Percentiles rank a stretch among this genome's conserved stretches.
Evolutionary conservation across 1,284 basidiomycete species (phyloP).

Genomic region (Pseudozyma thailandica): DNA sequence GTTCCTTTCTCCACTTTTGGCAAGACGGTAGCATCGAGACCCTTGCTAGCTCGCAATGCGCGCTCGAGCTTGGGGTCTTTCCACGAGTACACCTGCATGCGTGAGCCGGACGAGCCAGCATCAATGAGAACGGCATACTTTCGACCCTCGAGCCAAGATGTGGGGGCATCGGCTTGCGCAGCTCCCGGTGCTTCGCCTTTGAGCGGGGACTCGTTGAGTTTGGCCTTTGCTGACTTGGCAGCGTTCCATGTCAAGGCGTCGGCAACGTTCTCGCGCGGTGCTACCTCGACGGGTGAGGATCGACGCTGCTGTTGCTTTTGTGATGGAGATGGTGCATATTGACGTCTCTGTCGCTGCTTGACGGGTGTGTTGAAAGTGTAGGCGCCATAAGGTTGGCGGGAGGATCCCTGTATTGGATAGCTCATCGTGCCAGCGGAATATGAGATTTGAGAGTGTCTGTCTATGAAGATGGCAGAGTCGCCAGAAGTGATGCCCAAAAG

Average conservation of each 20-base stretch:
- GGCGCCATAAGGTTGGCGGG: constrained; percentile 42
- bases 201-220: constrained; percentile 40
- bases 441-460: too few species aligned
- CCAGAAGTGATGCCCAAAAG: not conserved
- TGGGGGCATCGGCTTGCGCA: constrained; percentile 43
- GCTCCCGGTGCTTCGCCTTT: constrained; percentile 39
- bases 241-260: constrained; percentile 51
- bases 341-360: constrained; percentile 23
- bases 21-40: constrained; percentile 70
- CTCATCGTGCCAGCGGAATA: constrained; percentile 13
- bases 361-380: constrained; percentile 44
- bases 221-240: constrained; percentile 34
- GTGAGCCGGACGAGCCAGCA: constrained; percentile 95
- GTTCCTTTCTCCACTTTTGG: constrained; percentile 93
- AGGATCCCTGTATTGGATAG: constrained; percentile 48
- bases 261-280: constrained; percentile 33
- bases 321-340: not conserved
- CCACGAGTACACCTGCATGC: constrained; percentile 98
- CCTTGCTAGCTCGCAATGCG: constrained; percentile 59
- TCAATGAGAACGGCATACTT: constrained; percentile 93
- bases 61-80: constrained; percentile 77
- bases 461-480: constrained; percentile 3
- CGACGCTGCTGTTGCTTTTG: constrained; percentile 19
- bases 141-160: constrained; percentile 44
- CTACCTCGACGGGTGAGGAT: not conserved